A percentile compares a stretch with the other conserved stretches of the same genome.
phyloP scores from a whole-genome alignment of 2,329 filamentous ascomycete species.

The Neonectria sp. region DNA sequence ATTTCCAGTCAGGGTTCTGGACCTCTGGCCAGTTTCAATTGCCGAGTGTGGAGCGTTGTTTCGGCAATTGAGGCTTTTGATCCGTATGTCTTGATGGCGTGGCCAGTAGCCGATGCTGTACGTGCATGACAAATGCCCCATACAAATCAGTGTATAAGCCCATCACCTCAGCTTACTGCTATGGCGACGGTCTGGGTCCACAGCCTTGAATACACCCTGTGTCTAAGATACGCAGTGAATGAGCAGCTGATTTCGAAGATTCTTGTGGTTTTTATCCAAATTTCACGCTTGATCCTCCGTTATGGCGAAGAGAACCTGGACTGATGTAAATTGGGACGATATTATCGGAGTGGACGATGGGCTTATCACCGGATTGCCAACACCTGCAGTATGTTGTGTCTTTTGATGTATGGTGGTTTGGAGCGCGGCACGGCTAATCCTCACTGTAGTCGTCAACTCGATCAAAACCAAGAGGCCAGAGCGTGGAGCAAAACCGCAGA shows the following conservation, averaged over 20 bases:
- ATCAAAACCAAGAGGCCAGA: not conserved
- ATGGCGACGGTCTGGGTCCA: too few species aligned
- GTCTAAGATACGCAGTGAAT: not conserved
- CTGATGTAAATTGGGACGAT: conserved; percentile 33
- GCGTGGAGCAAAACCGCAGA: conserved; percentile 15
- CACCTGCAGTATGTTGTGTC: not conserved
- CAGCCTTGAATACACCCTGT: not conserved
- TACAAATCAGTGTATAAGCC: not conserved
- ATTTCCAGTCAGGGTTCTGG: not conserved
- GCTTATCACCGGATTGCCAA: conserved; percentile 30
- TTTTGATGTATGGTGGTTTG: not conserved
- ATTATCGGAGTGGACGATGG: not conserved
- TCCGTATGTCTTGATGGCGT: not conserved
- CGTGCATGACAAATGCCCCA: not conserved
- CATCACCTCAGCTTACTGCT: not conserved
- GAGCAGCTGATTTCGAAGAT: not conserved
- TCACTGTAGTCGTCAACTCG: not conserved
- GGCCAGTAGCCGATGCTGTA: conserved; percentile 1
- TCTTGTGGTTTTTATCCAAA: not conserved
- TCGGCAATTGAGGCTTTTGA: not conserved
- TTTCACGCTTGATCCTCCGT: not conserved
- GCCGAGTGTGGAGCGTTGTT: not conserved
- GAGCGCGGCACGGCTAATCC: not conserved
- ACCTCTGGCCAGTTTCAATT: not conserved
- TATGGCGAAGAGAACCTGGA: conserved; percentile 44